These are phyloP conservation scores for Zalerion maritima DNA, from an alignment of 495 filamentous ascomycete species.

Conservation along the genomic window DNA sequence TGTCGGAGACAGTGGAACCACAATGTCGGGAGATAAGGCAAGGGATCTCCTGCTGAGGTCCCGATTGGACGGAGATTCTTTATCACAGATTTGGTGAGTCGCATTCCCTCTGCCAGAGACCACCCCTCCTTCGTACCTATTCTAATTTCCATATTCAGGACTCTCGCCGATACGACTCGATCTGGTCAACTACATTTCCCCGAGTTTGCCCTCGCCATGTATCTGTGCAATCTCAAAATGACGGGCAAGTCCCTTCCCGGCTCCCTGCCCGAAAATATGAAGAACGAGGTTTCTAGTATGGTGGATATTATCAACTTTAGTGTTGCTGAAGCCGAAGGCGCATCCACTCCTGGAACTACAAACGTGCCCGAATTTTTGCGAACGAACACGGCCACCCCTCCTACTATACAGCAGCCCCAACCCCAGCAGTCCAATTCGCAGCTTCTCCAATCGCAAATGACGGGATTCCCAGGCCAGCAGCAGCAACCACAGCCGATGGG, in stretches of 20 bases:
- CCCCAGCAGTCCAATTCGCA: conserved; percentile 66
- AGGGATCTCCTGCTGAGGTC: conserved; percentile 78
- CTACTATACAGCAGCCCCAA: conserved; percentile 74
- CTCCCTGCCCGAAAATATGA: conserved; percentile 65
- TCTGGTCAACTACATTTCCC: conserved; percentile 94
- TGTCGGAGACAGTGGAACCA: conserved; percentile 65
- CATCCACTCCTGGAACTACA: conserved; percentile 28
- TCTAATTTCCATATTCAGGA: conserved; percentile 36
- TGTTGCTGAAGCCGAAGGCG: conserved; percentile 51
- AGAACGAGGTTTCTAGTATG: conserved; percentile 98
- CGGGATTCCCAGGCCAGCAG: conserved; percentile 50
- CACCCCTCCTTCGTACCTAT: conserved; percentile 3
- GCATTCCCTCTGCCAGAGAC: not conserved
- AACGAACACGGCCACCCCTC: conserved; percentile 49
- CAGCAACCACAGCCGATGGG: conserved; percentile 29
- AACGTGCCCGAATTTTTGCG: conserved; percentile 70
- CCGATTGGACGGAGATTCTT: conserved; percentile 63
- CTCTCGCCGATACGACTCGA: conserved; percentile 91
- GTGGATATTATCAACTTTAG: conserved; percentile 98
- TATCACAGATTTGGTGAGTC: conserved; percentile 73
- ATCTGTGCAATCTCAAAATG: conserved; percentile 87
- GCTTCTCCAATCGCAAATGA: conserved; percentile 60
- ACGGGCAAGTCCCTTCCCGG: conserved; percentile 70
- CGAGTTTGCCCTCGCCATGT: conserved; percentile 97
- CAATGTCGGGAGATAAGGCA: conserved; percentile 84